Evolutionary conservation across 106 monocot species (phyloP).

Genomic region (Allium cepa): DNA sequence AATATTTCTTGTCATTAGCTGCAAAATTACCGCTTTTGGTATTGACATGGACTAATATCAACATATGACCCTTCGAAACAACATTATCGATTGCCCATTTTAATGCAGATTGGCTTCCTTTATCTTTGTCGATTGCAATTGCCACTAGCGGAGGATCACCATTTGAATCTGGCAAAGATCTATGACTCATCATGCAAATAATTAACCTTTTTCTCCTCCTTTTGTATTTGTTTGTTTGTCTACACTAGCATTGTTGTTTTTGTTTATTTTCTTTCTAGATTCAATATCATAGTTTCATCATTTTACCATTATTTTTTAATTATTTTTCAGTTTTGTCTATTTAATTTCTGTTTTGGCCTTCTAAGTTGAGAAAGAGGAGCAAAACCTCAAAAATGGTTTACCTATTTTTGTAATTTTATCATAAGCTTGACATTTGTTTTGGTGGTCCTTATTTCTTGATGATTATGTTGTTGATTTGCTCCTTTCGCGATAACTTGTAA

Average conservation of each 20-base stretch:
- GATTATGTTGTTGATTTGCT: too few species aligned
- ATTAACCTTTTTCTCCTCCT: background rate
- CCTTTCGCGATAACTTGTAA: too few species aligned
- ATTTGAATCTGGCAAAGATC: background rate
- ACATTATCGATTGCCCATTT: slow-evolving; percentile 62
- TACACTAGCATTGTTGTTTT: too few species aligned
- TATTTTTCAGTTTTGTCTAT: too few species aligned
- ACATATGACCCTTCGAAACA: slow-evolving; percentile 32
- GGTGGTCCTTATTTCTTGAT: too few species aligned
- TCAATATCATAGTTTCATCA: too few species aligned
- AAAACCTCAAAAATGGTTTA: slow-evolving; percentile 4
- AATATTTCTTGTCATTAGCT: background rate
- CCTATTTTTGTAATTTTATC: background rate
- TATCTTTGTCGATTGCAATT: slow-evolving; percentile 59
- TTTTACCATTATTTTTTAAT: too few species aligned
- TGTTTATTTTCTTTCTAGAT: too few species aligned
- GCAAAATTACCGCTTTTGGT: slow-evolving; percentile 13
- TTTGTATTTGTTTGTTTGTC: background rate
- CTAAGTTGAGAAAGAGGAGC: background rate
- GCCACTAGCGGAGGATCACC: slow-evolving; percentile 29
- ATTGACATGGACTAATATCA: slow-evolving; percentile 56
- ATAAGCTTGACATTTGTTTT: too few species aligned
- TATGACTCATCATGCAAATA: slow-evolving; percentile 2
- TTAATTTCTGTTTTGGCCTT: too few species aligned
- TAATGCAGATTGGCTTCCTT: slow-evolving; percentile 56